Conservation (phyloP, 148 eudicot species). For the Cornus kousa region DNA sequence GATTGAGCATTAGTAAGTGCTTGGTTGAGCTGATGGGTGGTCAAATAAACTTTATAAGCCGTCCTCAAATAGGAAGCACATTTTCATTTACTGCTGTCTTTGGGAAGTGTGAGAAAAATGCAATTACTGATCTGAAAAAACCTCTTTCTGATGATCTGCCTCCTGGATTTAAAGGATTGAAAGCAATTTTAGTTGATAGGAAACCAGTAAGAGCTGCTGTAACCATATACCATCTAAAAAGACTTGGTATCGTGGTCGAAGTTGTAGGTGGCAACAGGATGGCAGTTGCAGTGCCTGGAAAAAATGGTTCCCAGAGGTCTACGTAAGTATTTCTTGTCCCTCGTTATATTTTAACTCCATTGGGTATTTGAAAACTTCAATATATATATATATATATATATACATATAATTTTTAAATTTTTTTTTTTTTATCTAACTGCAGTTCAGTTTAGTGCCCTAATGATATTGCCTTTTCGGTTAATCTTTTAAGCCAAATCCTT, state of each 20-base stretch:
- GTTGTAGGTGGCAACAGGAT: slow-evolving; percentile 32
- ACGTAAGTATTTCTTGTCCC: slow-evolving; percentile 29
- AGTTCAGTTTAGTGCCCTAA: too few relatives aligned
- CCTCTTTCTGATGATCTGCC: slow-evolving; percentile 37
- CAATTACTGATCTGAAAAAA: slow-evolving; percentile 26
- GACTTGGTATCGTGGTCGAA: slow-evolving; percentile 56
- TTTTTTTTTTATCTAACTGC: too few relatives aligned
- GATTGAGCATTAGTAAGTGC: slow-evolving; percentile 71
- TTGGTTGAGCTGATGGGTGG: slow-evolving; percentile 77
- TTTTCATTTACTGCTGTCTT: slow-evolving; percentile 55
- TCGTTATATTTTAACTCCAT: background rate
- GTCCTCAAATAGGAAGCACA: slow-evolving; percentile 58
- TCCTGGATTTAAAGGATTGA: slow-evolving; percentile 46
- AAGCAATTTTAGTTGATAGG: slow-evolving; percentile 52
- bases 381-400: too few relatives aligned
- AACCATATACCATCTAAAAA: slow-evolving; percentile 58
- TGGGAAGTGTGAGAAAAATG: slow-evolving; percentile 31
- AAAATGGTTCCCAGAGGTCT: slow-evolving; percentile 26
- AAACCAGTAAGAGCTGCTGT: slow-evolving; percentile 60
- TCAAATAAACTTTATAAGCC: slow-evolving; percentile 54
- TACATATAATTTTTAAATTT: too few relatives aligned
- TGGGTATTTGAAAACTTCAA: too few relatives aligned
- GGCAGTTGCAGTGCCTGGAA: slow-evolving; percentile 29
- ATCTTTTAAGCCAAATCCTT: too few relatives aligned
- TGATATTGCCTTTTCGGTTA: too few relatives aligned